Percentiles rank a stretch among this genome's conserved stretches.
phyloP scores from a whole-genome alignment of 495 filamentous ascomycete genomes.

The Achaetomiella virescens region DNA sequence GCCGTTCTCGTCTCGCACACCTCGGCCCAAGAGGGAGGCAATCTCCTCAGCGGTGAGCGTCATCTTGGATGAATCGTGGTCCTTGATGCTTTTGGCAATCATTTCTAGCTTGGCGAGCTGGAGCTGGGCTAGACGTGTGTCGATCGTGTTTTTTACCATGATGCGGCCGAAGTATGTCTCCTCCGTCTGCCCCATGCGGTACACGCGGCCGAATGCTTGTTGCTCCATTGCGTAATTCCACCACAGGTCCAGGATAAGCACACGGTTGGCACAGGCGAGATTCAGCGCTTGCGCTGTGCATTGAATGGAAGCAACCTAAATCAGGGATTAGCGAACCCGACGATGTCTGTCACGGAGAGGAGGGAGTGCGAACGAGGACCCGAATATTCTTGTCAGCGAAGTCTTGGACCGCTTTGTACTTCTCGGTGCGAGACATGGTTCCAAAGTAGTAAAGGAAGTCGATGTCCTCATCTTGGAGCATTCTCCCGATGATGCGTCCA shows the following conservation, averaged over 20 bases:
- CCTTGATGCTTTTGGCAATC: conserved; percentile 1
- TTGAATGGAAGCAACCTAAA: conserved; percentile 39
- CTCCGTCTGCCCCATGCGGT: conserved; percentile 32
- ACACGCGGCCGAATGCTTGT: conserved; percentile 31
- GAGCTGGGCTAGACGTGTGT: conserved; percentile 33
- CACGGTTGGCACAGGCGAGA: conserved; percentile 50
- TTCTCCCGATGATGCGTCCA: conserved; percentile 28
- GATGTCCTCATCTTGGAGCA: conserved; percentile 22
- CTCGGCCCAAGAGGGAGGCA: not conserved
- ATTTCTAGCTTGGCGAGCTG: conserved; percentile 26
- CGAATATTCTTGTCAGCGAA: conserved; percentile 9
- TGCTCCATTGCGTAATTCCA: conserved; percentile 46
- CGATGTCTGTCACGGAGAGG: too few species aligned
- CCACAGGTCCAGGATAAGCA: conserved; percentile 54
- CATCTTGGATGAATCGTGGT: not conserved
- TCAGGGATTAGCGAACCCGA: too few species aligned
- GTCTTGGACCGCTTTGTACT: conserved; percentile 2
- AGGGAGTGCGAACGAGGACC: too few species aligned
- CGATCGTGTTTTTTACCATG: conserved; percentile 24
- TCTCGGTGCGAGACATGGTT: not conserved
- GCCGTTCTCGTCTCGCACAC: not conserved
- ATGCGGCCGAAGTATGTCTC: conserved; percentile 27
- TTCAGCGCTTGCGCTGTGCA: conserved; percentile 49
- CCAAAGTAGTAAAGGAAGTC: conserved; percentile 26
- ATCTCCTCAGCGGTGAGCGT: not conserved